A percentile compares a stretch with the other conserved stretches of the same genome.
phyloP scores from a whole-genome alignment of 768 basidiomycete genomes.

The Austroboletus eburneus region DNA sequence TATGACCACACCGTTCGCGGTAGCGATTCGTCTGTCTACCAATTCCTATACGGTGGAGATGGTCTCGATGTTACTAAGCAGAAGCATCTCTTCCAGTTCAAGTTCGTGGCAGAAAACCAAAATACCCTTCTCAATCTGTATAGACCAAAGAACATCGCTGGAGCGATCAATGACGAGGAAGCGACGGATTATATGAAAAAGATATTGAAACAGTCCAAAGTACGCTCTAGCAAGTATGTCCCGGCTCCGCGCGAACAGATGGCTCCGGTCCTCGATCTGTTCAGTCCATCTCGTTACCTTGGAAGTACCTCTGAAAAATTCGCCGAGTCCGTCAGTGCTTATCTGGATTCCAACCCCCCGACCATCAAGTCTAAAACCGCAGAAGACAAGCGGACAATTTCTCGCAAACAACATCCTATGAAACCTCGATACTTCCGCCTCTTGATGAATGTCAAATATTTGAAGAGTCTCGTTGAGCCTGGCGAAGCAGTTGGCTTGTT shows the following conservation, averaged over 20 bases:
- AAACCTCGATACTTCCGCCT: conserved; percentile 61
- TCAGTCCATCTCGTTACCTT: conserved; percentile 73
- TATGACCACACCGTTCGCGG: conserved; percentile 98
- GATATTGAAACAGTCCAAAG: conserved; percentile 67
- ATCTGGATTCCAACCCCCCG: conserved; percentile 72
- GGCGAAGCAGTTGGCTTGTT: conserved; percentile 98
- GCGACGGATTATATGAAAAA: conserved; percentile 86
- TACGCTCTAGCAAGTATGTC: conserved; percentile 37
- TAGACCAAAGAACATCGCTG: conserved; percentile 53
- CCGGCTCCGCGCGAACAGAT: conserved; percentile 55
- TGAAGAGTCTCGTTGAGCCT: conserved; percentile 91
- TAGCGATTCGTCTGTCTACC: conserved; percentile 88
- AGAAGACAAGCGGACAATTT: conserved; percentile 37
- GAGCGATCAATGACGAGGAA: conserved; percentile 58
- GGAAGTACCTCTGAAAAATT: conserved; percentile 94
- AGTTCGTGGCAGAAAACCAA: conserved; percentile 88
- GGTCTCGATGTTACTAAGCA: conserved; percentile 96
- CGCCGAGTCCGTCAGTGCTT: conserved; percentile 73
- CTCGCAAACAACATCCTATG: conserved; percentile 45
- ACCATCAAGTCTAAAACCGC: conserved; percentile 39
- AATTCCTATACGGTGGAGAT: conserved; percentile 97
- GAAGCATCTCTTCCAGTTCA: conserved; percentile 91
- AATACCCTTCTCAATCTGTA: conserved; percentile 71
- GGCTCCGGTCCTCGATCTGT: conserved; percentile 70
- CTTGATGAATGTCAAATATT: conserved; percentile 89